Conservation (phyloP, 441 rosid genomes). For the Gossypium trilobum region DNA sequence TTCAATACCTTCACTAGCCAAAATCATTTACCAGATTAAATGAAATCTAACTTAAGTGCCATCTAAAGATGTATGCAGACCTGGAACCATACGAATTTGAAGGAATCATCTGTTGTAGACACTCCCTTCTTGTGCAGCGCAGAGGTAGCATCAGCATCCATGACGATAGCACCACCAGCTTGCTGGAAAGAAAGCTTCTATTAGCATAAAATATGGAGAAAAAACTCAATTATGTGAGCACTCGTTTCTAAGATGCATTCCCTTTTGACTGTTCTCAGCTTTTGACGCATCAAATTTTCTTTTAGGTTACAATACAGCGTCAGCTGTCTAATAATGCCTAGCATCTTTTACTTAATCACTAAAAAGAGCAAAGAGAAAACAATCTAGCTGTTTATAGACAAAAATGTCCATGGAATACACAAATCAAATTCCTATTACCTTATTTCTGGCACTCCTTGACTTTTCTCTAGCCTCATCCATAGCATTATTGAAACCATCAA, state of each 20-base stretch:
- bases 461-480: conserved; percentile 96
- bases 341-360: not conserved
- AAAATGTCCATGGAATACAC: not conserved
- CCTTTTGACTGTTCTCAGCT: not conserved
- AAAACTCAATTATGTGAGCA: not conserved
- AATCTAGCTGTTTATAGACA: not conserved
- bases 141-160: conserved; percentile 96
- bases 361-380: not conserved
- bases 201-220: conserved; percentile 10
- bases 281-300: not conserved
- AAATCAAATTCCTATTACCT: conserved; percentile 35
- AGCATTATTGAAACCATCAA: conserved; percentile 65
- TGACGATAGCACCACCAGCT: conserved; percentile 73
- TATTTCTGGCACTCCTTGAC: conserved; percentile 82
- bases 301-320: not conserved
- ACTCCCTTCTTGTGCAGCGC: conserved; percentile 58
- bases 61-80: conserved; percentile 22
- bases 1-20: not conserved
- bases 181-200: conserved; percentile 41
- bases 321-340: not conserved
- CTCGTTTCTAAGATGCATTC: not conserved
- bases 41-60: not conserved
- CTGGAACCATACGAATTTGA: conserved; percentile 73
- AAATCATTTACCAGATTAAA: not conserved
- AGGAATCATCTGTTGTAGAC: conserved; percentile 69